These are phyloP conservation scores for Erythrobasidium yunnanense DNA, from an alignment of 768 basidiomycete species.

Conservation along the genomic window DNA sequence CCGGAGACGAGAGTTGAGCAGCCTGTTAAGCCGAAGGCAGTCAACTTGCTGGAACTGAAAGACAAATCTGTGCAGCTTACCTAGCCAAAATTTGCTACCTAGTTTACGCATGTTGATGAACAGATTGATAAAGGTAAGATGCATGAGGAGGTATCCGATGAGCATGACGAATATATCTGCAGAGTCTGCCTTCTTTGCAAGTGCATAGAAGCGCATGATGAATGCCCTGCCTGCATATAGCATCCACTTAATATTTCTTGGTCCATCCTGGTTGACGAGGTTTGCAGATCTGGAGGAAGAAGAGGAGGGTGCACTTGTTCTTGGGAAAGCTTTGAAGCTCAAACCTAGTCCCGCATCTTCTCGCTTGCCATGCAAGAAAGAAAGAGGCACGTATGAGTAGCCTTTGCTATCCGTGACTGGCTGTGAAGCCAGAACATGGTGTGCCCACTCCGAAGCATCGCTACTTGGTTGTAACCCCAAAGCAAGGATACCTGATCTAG, in stretches of 20 bases:
- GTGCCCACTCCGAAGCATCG: constrained; percentile 36
- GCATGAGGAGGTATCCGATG: constrained; percentile 89
- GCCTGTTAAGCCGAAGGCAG: no score
- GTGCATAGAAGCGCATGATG: constrained; percentile 69
- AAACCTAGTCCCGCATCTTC: constrained; percentile 27
- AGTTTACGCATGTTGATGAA: constrained; percentile 77
- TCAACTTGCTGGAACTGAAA: no score
- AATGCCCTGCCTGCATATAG: constrained; percentile 70
- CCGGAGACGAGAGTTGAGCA: constrained; percentile 69
- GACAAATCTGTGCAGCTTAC: constrained; percentile 37
- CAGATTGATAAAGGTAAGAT: constrained; percentile 81
- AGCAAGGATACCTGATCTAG: constrained; percentile 40
- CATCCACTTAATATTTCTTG: constrained; percentile 76
- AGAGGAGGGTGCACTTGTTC: constrained; percentile 31
- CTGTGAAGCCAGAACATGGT: neutral
- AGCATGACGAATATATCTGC: constrained; percentile 91
- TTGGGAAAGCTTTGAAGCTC: constrained; percentile 16
- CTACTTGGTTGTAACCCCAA: constrained; percentile 42
- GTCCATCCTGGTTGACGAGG: constrained; percentile 55
- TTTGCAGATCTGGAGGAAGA: constrained; percentile 42
- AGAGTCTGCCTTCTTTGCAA: constrained; percentile 87
- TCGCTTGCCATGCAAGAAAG: neutral
- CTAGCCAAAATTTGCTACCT: constrained; percentile 62
- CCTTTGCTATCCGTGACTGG: constrained; percentile 11
- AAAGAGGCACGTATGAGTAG: constrained; percentile 12